Evolutionary conservation across 257 asterid genomes (phyloP).

Genomic region (Gentiana straminea): DNA sequence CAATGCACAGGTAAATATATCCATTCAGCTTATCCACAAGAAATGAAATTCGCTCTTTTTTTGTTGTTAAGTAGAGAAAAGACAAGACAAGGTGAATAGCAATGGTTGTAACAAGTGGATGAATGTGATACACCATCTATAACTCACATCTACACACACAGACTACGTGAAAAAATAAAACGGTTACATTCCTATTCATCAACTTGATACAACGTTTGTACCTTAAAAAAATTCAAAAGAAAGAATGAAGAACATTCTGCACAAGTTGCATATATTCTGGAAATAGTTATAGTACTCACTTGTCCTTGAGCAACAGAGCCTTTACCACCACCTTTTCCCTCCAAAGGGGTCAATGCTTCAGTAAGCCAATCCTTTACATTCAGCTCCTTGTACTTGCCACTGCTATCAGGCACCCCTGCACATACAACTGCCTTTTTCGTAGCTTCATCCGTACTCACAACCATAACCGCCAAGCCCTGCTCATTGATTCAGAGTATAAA

Average conservation of each 20-base stretch:
- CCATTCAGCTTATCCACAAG: no score
- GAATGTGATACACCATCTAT: no score
- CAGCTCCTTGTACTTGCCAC: constrained; percentile 46
- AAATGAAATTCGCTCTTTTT: no score
- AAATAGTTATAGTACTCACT: constrained; percentile 28
- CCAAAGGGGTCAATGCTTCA: constrained; percentile 55
- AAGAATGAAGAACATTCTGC: no score
- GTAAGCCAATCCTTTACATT: constrained; percentile 75
- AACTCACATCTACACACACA: no score
- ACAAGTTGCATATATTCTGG: neutral
- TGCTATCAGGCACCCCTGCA: constrained; percentile 91
- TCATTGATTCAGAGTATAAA: constrained; percentile 4
- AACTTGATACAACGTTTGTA: no score
- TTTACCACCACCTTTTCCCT: constrained; percentile 97
- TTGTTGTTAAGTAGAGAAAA: no score
- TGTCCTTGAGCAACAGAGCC: constrained; percentile 95
- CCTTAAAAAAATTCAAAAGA: no score
- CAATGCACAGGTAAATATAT: neutral
- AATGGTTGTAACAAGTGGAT: no score
- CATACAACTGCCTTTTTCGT: constrained; percentile 79
- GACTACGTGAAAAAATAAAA: no score
- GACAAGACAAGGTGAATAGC: neutral
- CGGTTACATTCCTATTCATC: no score
- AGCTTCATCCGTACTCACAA: constrained; percentile 62
- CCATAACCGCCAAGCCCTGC: constrained; percentile 84